Percentiles rank a stretch among this genome's conserved stretches.
Evolutionary conservation across 208 protist genomes (phyloP).

Genomic region (Phytomonas serpens): DNA sequence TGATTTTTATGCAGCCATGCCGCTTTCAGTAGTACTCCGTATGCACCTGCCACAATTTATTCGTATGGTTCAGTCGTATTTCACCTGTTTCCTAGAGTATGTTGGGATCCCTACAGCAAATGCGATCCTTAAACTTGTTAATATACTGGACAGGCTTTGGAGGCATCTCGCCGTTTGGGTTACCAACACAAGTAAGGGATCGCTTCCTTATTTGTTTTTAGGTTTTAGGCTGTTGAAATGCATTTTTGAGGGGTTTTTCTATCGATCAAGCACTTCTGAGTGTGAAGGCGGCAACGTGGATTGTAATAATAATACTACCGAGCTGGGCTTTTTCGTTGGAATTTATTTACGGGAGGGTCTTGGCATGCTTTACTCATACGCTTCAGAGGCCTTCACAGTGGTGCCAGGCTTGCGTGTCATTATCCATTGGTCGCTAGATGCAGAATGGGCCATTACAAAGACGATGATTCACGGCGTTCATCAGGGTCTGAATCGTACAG

Average conservation of each 20-base stretch:
- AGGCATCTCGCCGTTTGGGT: background rate
- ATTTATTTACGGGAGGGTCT: conserved; percentile 16
- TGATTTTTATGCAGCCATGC: conserved; percentile 2
- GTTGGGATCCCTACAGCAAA: background rate
- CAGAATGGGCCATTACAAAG: conserved; percentile 35
- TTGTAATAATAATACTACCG: background rate
- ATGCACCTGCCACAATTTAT: background rate
- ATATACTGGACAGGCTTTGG: background rate
- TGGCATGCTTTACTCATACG: conserved; percentile 15
- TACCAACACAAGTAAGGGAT: background rate
- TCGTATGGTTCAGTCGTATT: background rate
- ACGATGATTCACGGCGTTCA: background rate
- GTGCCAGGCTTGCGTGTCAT: conserved; percentile 53
- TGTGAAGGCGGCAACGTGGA: background rate
- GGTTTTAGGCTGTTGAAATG: background rate
- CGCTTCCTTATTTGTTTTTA: background rate
- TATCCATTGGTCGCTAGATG: conserved; percentile 29
- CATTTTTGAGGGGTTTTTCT: background rate
- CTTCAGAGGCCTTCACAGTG: conserved; percentile 41
- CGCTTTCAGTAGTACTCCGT: background rate
- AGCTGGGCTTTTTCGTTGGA: conserved; percentile 26
- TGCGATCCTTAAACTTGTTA: background rate
- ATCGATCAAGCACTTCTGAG: background rate
- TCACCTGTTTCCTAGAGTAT: background rate
- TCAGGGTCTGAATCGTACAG: background rate